Evolutionary conservation across 768 basidiomycete species (phyloP), one percentile per base, ranked within the genome.

Genomic region (Suillus sp.): DNA sequence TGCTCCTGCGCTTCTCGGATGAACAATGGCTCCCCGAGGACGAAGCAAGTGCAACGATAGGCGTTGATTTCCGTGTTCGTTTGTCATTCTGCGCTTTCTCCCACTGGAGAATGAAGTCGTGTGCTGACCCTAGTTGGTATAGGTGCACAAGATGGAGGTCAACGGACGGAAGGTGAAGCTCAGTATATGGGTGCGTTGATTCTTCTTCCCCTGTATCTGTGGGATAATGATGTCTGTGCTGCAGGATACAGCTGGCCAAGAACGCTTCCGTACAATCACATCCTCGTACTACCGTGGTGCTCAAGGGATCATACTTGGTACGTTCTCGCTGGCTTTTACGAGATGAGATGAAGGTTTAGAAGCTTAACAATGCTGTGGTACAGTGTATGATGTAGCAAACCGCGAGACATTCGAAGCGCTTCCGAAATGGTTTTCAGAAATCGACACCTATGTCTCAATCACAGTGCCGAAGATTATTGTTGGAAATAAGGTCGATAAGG

Each of bases 321-420:
- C 4, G 78, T 67, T 27, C n/a, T 50, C 22, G 9, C 37, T 22
- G 13, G 6, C 38, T 20, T 20, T 13, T 56, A 27, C 1, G 22
- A 30, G 37, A 27, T 1, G 22, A 30, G 37, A 27, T 6, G 18
- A 40, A 20, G 2, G 25, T 40, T 40, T 11, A 11, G 38, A 13
- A 38, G 18, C 5, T 25, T 51, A 3, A 56, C 58, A 34, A 6
- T 34, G 22, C 16, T 3, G 16, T 32, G 53, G 20, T 42, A 53
- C 71, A 95, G 96, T 99, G 4, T 99, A 99, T 76, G 97, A 99
- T 76, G 93, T 98, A 40, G 85, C 96, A 8, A 95, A 90, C 68
- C 85, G 95, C 38, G 91, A 93, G 74, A 93, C 95, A 0, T 99
- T 96, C 72, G 95, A 98, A 25, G 92, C 94, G 10, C 85, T 99